Conservation (phyloP, 805 yeast genomes). For the Candida bentonensis region DNA sequence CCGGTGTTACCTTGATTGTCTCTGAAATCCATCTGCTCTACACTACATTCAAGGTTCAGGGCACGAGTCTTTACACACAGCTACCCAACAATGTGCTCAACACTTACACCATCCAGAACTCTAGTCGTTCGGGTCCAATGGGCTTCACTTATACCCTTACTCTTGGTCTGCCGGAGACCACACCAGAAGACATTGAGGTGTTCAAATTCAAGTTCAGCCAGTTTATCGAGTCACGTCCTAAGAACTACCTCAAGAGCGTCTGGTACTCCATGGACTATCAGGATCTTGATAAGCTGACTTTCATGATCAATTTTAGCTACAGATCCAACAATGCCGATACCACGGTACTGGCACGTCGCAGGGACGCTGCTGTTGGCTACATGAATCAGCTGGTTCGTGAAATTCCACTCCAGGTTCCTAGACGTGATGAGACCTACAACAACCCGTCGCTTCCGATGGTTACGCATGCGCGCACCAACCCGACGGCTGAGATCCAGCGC, state of each 20-base stretch:
- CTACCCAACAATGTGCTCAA: slow-evolving; percentile 25
- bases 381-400: slow-evolving; percentile 19
- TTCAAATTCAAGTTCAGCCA: slow-evolving; percentile 16
- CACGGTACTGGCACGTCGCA: slow-evolving; percentile 16
- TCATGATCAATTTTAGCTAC: slow-evolving; percentile 17
- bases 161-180: slow-evolving; percentile 25
- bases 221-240: slow-evolving; percentile 20
- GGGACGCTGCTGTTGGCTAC: slow-evolving; percentile 18
- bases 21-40: slow-evolving; percentile 22
- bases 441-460: slow-evolving; percentile 22
- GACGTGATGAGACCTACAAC: slow-evolving; percentile 20
- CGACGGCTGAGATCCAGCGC: background rate
- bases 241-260: slow-evolving; percentile 23
- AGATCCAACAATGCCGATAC: slow-evolving; percentile 22
- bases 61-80: slow-evolving; percentile 20
- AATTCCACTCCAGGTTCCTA: slow-evolving; percentile 23
- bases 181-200: slow-evolving; percentile 20
- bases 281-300: slow-evolving; percentile 20
- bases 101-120: slow-evolving; percentile 24
- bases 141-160: slow-evolving; percentile 13
- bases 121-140: slow-evolving; percentile 22
- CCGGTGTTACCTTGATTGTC: slow-evolving; percentile 18
- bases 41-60: slow-evolving; percentile 20
- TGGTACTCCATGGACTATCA: slow-evolving; percentile 20
- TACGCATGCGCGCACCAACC: slow-evolving; percentile 5